Conservation (phyloP, 768 basidiomycete genomes). For the Suillus tomentosus region DNA sequence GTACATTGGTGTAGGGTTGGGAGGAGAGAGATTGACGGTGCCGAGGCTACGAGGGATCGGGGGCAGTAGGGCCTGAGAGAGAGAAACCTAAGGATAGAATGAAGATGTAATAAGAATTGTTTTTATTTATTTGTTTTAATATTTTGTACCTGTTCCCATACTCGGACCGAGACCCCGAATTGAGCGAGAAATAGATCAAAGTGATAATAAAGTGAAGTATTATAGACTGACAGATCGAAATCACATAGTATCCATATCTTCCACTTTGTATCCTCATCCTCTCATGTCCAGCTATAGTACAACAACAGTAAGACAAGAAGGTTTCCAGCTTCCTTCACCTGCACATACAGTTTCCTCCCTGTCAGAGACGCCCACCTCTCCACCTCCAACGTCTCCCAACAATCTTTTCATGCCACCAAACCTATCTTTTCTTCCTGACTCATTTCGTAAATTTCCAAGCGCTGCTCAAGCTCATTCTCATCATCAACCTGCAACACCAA, state of each 20-base stretch:
- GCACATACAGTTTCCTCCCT: constrained; percentile 29
- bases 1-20: neutral
- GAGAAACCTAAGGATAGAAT: neutral
- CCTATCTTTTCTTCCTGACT: constrained; percentile 50
- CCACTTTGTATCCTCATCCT: neutral
- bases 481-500: constrained; percentile 16
- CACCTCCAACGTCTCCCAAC: constrained; percentile 29
- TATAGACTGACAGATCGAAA: neutral
- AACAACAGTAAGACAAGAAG: constrained; percentile 60
- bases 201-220: constrained; percentile 13
- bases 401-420: constrained; percentile 48
- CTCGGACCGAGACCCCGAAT: constrained; percentile 36
- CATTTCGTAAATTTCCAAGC: constrained; percentile 54
- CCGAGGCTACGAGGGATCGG: constrained; percentile 9
- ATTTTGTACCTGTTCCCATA: constrained; percentile 25
- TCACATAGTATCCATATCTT: neutral
- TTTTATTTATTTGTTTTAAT: neutral
- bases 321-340: constrained; percentile 65
- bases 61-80: constrained; percentile 3
- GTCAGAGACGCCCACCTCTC: constrained; percentile 26
- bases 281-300: constrained; percentile 31
- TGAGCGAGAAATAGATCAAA: neutral
- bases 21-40: neutral
- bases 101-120: constrained; percentile 5
- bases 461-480: constrained; percentile 20